Percentiles rank a stretch among this genome's conserved stretches.
These are phyloP conservation scores for Lasiodiplodia citricola DNA, from an alignment of 2,329 filamentous ascomycete species.

Conservation along the genomic window DNA sequence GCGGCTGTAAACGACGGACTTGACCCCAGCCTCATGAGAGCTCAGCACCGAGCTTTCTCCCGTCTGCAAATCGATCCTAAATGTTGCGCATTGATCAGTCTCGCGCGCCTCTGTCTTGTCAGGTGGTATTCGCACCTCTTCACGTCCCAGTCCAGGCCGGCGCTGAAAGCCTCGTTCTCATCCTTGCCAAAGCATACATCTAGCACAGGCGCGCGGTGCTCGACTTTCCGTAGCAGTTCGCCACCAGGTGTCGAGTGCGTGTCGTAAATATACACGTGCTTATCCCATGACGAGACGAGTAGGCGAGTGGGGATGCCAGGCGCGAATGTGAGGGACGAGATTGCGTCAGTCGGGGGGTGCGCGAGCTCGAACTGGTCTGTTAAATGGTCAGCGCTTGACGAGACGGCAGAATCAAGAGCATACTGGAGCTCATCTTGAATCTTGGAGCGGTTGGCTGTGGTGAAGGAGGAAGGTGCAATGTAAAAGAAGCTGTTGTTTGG, in stretches of 20 bases:
- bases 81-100: constrained; percentile 26
- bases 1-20: constrained; percentile 80
- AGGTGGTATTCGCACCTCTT: constrained; percentile 61
- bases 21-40: constrained; percentile 79
- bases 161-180: constrained; percentile 83
- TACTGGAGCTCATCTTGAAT: constrained; percentile 29
- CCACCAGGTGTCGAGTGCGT: constrained; percentile 65
- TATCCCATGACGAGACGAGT: constrained; percentile 95
- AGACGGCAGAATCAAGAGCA: background rate
- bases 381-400: background rate
- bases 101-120: background rate
- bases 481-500: constrained; percentile 15
- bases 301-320: constrained; percentile 75
- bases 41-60: constrained; percentile 76
- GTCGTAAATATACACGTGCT: constrained; percentile 88
- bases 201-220: constrained; percentile 83
- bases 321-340: constrained; percentile 86
- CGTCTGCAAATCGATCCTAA: constrained; percentile 71
- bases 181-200: constrained; percentile 88
- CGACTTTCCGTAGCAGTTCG: constrained; percentile 72
- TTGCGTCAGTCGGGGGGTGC: constrained; percentile 82
- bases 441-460: constrained; percentile 27
- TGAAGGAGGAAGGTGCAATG: background rate
- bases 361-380: constrained; percentile 77
- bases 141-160: constrained; percentile 86